Conservation (phyloP, 176 grass and related monocot species). For the Aechmea fasciata region DNA sequence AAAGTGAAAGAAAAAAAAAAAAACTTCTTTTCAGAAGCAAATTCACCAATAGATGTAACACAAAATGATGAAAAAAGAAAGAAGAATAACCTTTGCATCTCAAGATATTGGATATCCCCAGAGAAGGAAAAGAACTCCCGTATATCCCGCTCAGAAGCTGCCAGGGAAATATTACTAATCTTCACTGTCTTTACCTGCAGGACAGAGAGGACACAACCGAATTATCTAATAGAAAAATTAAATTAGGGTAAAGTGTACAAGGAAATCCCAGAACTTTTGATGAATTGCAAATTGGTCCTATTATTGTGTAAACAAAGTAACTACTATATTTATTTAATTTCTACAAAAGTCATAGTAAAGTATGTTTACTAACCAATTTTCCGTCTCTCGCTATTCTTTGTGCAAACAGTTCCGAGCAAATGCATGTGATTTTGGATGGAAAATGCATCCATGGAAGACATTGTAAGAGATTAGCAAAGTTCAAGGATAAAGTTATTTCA, state of each 20-base stretch:
- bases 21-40: constrained; percentile 6
- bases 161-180: constrained; percentile 78
- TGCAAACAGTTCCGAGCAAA: too few species aligned
- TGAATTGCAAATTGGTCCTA: too few species aligned
- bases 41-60: constrained; percentile 12
- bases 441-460: too few species aligned
- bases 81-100: constrained; percentile 76
- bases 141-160: constrained; percentile 73
- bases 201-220: constrained; percentile 1
- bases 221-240: not conserved
- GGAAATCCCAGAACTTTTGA: not conserved
- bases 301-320: too few species aligned
- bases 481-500: too few species aligned
- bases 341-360: too few species aligned
- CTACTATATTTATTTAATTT: too few species aligned
- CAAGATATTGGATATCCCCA: constrained; percentile 82
- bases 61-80: not conserved
- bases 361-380: too few species aligned
- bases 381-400: too few species aligned
- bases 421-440: too few species aligned
- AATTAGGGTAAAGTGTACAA: not conserved
- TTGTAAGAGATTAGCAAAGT: too few species aligned
- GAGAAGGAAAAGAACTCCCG: constrained; percentile 98
- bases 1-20: constrained; percentile 12
- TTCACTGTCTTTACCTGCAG: constrained; percentile 73